Evolutionary conservation across 495 filamentous ascomycete species (phyloP).

Genomic region (Trichoderma erinaceum): DNA sequence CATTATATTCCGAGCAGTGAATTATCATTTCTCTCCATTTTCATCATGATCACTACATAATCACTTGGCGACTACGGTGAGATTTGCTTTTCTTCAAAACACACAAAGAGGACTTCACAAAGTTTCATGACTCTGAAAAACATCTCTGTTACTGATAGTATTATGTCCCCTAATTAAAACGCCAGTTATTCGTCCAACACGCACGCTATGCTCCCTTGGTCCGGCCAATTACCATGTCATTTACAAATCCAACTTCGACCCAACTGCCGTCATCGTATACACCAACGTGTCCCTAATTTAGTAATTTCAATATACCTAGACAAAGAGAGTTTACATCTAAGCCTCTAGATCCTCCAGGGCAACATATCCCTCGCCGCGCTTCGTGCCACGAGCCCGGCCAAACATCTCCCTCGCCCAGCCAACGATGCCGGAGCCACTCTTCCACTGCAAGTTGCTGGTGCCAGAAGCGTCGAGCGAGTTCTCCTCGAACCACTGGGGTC

Average conservation of each 20-base stretch:
- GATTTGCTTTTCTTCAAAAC: too few relatives aligned
- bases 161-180: neutral
- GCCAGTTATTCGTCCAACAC: neutral
- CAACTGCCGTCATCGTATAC: too few relatives aligned
- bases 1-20: too few relatives aligned
- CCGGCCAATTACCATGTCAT: neutral
- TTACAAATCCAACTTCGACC: neutral
- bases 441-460: constrained; percentile 35
- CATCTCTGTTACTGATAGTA: neutral
- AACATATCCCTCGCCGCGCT: constrained; percentile 52
- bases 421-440: constrained; percentile 42
- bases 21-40: too few relatives aligned
- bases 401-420: constrained; percentile 34
- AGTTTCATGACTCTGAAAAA: neutral
- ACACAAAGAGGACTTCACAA: neutral
- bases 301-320: too few relatives aligned
- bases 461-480: constrained; percentile 50
- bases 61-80: too few relatives aligned
- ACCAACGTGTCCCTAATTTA: too few relatives aligned
- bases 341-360: constrained; percentile 46
- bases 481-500: constrained; percentile 85
- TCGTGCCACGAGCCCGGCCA: constrained; percentile 27
- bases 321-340: neutral
- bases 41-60: too few relatives aligned
- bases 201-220: neutral